phyloP scores from a whole-genome alignment of 371 early-diverging fungal species.

The Apophysomyces variabilis region DNA sequence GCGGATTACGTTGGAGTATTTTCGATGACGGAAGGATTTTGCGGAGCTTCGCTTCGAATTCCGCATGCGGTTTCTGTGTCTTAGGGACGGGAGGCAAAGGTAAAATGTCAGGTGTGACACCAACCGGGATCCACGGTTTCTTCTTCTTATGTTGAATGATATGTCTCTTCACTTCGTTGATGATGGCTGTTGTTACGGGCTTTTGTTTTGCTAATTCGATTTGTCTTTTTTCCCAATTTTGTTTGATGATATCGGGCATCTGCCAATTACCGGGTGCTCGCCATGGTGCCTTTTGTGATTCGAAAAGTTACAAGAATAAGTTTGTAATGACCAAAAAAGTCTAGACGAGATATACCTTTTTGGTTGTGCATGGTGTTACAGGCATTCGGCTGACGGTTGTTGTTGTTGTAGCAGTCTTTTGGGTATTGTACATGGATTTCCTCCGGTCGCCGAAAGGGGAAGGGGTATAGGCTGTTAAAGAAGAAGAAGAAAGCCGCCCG shows the following conservation, averaged over 20 bases:
- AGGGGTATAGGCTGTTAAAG: neutral
- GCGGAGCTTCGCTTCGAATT: slow-evolving; percentile 51
- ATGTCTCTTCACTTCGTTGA: slow-evolving; percentile 21
- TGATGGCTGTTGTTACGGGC: slow-evolving; percentile 17
- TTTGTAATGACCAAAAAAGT: neutral
- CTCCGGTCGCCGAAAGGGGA: neutral
- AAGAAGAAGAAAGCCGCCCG: neutral
- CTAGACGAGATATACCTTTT: neutral
- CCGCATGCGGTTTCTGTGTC: slow-evolving; percentile 41
- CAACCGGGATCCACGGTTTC: slow-evolving; percentile 49
- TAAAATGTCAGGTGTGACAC: slow-evolving; percentile 38
- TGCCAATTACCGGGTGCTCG: slow-evolving; percentile 51
- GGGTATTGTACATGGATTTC: neutral
- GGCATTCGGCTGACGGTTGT: neutral
- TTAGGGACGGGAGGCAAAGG: slow-evolving; percentile 44
- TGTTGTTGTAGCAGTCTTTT: neutral
- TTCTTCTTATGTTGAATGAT: slow-evolving; percentile 14
- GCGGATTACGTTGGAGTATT: slow-evolving; percentile 48
- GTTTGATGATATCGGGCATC: slow-evolving; percentile 56
- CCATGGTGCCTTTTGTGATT: slow-evolving; percentile 40
- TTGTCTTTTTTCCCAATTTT: slow-evolving; percentile 39
- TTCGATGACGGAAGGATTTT: slow-evolving; percentile 49
- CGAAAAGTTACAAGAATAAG: neutral
- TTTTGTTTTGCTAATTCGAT: slow-evolving; percentile 19
- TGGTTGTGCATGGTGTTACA: neutral